Percentiles rank a stretch among this genome's conserved stretches.
phyloP scores from a whole-genome alignment of 345 rosid genomes.

The Eucalyptus cloeziana region DNA sequence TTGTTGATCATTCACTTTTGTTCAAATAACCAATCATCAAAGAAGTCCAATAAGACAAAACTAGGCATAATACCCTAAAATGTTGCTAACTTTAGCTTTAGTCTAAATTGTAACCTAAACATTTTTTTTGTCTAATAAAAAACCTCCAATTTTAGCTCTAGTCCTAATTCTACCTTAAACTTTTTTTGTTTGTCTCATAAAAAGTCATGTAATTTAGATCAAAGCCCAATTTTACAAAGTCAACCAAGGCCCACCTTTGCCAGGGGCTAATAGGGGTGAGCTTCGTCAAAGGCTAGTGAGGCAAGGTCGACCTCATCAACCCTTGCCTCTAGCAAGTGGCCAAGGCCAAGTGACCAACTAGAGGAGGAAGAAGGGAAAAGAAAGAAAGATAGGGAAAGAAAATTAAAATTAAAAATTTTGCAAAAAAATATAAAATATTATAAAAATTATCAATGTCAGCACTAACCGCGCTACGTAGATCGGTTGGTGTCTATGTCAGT shows the following conservation, averaged over 20 bases:
- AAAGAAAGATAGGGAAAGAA: no score
- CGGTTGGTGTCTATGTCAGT: accelerated
- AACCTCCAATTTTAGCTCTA: accelerated
- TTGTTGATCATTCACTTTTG: conserved; percentile 7
- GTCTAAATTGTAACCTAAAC: background rate
- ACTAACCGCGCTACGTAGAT: accelerated
- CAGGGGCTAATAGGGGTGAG: accelerated
- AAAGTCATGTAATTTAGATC: background rate
- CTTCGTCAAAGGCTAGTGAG: accelerated
- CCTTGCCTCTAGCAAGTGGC: background rate
- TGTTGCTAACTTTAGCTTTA: accelerated
- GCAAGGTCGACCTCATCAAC: background rate
- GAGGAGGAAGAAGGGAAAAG: no score
- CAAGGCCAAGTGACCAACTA: background rate
- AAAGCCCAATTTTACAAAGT: background rate
- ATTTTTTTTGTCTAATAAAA: no score
- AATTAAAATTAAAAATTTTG: accelerated
- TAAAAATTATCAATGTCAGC: accelerated
- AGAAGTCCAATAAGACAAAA: conserved; percentile 77
- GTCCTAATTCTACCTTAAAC: accelerated
- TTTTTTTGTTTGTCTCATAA: no score
- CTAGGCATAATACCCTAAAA: background rate
- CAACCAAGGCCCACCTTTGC: no score
- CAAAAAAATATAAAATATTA: no score
- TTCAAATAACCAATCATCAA: conserved; percentile 61